Percentiles rank a stretch among this genome's conserved stretches.
Evolutionary conservation across 2,329 filamentous ascomycete genomes (phyloP).

Genomic region (Alternaria burnsii): DNA sequence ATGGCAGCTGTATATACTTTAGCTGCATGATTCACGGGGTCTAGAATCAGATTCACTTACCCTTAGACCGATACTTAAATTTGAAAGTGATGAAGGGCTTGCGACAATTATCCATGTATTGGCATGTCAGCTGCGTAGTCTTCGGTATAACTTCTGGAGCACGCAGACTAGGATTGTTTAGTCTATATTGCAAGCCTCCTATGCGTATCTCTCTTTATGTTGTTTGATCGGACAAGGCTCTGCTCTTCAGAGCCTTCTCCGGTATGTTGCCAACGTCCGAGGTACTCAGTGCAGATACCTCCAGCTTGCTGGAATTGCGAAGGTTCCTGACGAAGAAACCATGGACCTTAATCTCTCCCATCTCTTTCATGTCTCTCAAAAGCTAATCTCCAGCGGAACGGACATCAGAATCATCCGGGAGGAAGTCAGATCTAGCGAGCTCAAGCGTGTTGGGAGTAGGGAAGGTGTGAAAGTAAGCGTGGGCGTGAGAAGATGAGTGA

Average conservation of each 20-base stretch:
- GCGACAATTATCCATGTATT: no score
- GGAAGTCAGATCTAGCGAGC: neutral
- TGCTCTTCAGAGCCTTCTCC: slow-evolving; percentile 35
- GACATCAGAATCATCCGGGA: neutral
- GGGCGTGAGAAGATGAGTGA: neutral
- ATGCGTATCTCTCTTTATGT: slow-evolving; percentile 3
- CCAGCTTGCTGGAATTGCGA: neutral
- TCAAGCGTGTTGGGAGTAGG: neutral
- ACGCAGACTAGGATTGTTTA: neutral
- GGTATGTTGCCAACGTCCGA: slow-evolving; percentile 13
- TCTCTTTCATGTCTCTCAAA: neutral
- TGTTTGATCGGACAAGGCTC: slow-evolving; percentile 23
- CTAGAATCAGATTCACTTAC: neutral
- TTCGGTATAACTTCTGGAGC: no score
- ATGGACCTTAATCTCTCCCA: neutral
- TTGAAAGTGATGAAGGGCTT: neutral
- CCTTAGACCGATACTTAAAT: slow-evolving; percentile 34
- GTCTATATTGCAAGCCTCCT: neutral
- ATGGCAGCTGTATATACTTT: slow-evolving; percentile 28
- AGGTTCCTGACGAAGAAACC: neutral
- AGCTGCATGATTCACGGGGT: no score
- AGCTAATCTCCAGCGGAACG: neutral
- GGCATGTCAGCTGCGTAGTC: no score
- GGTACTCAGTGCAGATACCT: neutral
- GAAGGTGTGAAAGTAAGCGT: neutral